phyloP scores from a whole-genome alignment of 495 filamentous ascomycete species.

The Cercophora sp. region DNA sequence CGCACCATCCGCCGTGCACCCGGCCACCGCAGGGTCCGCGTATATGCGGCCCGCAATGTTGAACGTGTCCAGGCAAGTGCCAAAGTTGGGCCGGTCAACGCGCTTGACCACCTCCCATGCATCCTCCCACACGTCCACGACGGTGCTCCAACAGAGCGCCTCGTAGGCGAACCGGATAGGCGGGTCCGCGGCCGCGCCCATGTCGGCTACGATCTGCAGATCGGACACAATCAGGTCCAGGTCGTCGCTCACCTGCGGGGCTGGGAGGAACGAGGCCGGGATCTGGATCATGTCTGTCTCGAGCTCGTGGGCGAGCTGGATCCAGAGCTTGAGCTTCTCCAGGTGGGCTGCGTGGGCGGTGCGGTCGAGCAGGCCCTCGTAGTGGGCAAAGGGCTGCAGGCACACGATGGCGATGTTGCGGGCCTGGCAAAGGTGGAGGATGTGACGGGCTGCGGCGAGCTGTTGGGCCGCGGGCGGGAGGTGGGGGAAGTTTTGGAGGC shows the following conservation, averaged over 20 bases:
- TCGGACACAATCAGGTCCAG: conserved; percentile 58
- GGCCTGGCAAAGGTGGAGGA: conserved; percentile 53
- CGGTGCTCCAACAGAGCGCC: conserved; percentile 69
- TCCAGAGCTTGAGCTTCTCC: conserved; percentile 65
- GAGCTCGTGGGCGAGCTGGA: conserved; percentile 59
- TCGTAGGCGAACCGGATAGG: conserved; percentile 74
- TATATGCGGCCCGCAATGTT: conserved; percentile 74
- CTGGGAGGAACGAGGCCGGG: conserved; percentile 65
- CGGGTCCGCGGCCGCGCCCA: conserved; percentile 51
- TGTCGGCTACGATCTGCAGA: conserved; percentile 60
- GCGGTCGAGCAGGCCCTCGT: conserved; percentile 69
- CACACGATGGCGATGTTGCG: conserved; percentile 61
- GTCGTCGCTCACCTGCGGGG: conserved; percentile 54
- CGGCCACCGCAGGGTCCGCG: conserved; percentile 58
- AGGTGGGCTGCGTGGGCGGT: conserved; percentile 53
- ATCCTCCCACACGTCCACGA: conserved; percentile 66
- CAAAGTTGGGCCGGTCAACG: conserved; percentile 70
- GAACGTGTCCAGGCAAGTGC: conserved; percentile 75
- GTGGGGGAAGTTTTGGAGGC: conserved; percentile 30
- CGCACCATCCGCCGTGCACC: conserved; percentile 55
- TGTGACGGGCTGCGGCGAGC: conserved; percentile 53
- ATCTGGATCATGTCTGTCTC: conserved; percentile 69
- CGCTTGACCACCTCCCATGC: conserved; percentile 63
- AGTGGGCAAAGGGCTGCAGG: conserved; percentile 76
- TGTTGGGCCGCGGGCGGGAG: conserved; percentile 40